Evolutionary conservation across 2,329 filamentous ascomycete genomes (phyloP).

Genomic region (Orbilia quercus): DNA sequence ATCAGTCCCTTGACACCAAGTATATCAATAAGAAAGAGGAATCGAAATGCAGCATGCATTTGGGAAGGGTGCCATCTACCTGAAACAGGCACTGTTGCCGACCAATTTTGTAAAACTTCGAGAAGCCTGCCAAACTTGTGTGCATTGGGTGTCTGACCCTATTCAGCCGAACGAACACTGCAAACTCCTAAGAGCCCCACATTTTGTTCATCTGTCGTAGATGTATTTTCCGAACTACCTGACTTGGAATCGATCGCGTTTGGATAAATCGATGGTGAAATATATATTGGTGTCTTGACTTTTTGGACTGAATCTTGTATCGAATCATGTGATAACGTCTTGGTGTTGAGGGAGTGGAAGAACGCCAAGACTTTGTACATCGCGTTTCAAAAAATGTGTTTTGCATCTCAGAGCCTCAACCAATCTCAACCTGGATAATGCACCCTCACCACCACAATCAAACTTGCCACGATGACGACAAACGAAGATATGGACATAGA

Average conservation of each 20-base stretch:
- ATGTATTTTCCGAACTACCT: background rate
- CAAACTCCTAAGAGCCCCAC: constrained; percentile 36
- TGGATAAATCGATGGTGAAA: background rate
- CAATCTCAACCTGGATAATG: background rate
- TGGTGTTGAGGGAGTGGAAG: background rate
- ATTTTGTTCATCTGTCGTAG: background rate
- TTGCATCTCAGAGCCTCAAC: background rate
- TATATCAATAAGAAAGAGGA: constrained; percentile 34
- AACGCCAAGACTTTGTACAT: constrained; percentile 25
- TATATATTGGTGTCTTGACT: constrained; percentile 6
- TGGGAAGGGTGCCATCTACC: constrained; percentile 35
- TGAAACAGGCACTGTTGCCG: constrained; percentile 50
- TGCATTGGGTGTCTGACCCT: constrained; percentile 11
- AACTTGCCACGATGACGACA: constrained; percentile 15
- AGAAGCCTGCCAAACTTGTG: constrained; percentile 43
- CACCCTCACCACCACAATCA: background rate
- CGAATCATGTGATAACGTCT: background rate
- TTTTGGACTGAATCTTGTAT: background rate
- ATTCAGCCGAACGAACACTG: constrained; percentile 37
- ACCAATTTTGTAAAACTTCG: constrained; percentile 33
- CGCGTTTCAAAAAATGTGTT: constrained; percentile 17
- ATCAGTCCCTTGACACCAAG: constrained; percentile 25
- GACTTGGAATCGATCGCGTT: background rate
- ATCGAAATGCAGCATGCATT: constrained; percentile 20
- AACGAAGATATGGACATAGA: constrained; percentile 44